phyloP scores from a whole-genome alignment of 129 eudicot species.

The Cynara cardunculus region DNA sequence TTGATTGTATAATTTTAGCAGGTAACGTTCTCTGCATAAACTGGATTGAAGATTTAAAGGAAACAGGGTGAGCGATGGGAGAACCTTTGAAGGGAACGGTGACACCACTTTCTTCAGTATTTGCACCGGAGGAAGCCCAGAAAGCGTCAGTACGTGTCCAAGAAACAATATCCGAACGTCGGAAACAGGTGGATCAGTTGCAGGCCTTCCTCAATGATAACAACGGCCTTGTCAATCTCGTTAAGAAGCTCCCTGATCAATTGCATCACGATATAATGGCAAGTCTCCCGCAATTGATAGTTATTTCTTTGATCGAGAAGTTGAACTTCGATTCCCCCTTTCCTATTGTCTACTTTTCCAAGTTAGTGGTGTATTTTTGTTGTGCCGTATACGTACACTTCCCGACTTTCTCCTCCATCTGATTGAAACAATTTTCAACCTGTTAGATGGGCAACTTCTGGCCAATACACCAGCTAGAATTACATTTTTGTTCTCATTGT shows the following conservation, averaged over 20 bases:
- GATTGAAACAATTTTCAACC: neutral
- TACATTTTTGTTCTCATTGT: neutral
- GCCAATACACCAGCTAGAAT: neutral
- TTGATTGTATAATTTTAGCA: neutral
- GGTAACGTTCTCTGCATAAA: neutral
- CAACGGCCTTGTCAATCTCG: slow-evolving; percentile 49
- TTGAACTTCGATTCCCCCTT: neutral
- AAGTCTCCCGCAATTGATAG: neutral
- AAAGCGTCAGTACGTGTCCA: slow-evolving; percentile 63
- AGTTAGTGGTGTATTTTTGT: neutral
- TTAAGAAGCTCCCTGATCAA: slow-evolving; percentile 71
- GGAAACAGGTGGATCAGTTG: slow-evolving; percentile 47
- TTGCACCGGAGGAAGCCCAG: slow-evolving; percentile 62
- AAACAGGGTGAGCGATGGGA: slow-evolving; percentile 25
- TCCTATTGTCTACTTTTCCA: neutral
- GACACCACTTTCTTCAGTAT: slow-evolving; percentile 55
- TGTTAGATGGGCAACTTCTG: neutral
- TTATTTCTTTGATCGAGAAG: neutral
- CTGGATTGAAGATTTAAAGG: neutral
- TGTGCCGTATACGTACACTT: neutral
- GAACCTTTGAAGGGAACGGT: slow-evolving; percentile 61
- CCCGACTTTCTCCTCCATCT: neutral
- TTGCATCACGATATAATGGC: slow-evolving; percentile 85
- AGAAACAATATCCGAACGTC: slow-evolving; percentile 43
- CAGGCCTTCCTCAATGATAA: slow-evolving; percentile 57